Evolutionary conservation across 352 stramenopile genomes (phyloP), one percentile per base, ranked within the genome.

Genomic region (Ophiocytium majus): DNA sequence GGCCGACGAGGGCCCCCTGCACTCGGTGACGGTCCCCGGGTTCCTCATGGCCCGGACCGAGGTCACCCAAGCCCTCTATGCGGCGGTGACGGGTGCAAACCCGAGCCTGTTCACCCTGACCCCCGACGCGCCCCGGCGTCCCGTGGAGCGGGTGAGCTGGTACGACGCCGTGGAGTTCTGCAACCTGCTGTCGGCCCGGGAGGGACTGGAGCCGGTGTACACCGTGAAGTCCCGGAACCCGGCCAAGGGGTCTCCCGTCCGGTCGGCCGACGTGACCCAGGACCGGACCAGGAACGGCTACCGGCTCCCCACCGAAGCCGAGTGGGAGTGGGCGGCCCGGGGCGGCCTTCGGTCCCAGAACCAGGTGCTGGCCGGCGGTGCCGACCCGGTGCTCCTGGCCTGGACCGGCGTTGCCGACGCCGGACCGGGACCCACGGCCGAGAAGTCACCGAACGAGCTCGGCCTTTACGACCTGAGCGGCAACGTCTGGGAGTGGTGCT

Each of bases 401-500:
- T 71, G 28, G 23, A 28, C 19, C 19, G 28, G 28, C 19, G 28
- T 71, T 71, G 57, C 23, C 28, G 57, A 71, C 57, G 28, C 28
- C 57, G 57, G 19, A 23, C 19, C 23, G 28, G 57, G 57, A 23
- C 28, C 19, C 57, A 71, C 57, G 57, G 19, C 23, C 28, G 57
- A 71, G 57, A 71, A 71, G 28, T 23, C 23, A 28, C 19, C 57
- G 23, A 71, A 71, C 57, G 28, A 71, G 23, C 28, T 23, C 19
- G 57, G 57, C 28, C 19, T 71, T 28, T 71, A 28, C 57, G 57
- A 71, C 57, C 23, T 71, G 57, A 23, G 23, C 28, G 57, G 57
- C 19, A 71, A 71, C 57, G 57, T 71, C 19, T 71, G 57, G 57
- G 57, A 71, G 28, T 71, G 57, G 57, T 71, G 57, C 28, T 23